Conservation (phyloP, 768 basidiomycete genomes). For the Lactarius tabidus region DNA sequence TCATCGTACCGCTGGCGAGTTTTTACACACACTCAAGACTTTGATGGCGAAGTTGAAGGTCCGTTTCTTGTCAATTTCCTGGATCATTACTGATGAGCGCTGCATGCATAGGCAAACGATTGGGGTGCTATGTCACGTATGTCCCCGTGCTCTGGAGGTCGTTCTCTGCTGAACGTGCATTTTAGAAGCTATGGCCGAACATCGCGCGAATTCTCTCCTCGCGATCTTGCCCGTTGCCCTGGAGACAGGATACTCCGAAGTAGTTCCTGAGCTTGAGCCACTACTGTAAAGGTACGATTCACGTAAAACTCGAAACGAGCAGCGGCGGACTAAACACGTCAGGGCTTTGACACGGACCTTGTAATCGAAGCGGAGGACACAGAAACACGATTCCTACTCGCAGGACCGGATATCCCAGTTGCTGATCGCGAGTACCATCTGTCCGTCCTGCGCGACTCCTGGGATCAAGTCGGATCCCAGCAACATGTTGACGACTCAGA, state of each 20-base stretch:
- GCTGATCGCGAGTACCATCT: slow-evolving; percentile 30
- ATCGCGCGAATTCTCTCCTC: slow-evolving; percentile 38
- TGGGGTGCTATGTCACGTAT: slow-evolving; percentile 62
- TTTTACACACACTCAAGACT: slow-evolving; percentile 55
- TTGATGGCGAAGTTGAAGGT: slow-evolving; percentile 69
- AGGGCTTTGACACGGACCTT: slow-evolving; percentile 51
- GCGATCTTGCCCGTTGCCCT: slow-evolving; percentile 45
- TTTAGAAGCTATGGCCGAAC: slow-evolving; percentile 45
- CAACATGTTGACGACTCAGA: slow-evolving; percentile 36
- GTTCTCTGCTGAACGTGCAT: neutral
- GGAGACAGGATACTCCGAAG: slow-evolving; percentile 42
- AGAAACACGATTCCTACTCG: slow-evolving; percentile 34
- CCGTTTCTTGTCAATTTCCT: neutral
- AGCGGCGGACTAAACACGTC: neutral
- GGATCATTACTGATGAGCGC: neutral
- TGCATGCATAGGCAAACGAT: slow-evolving; percentile 47
- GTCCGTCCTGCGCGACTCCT: slow-evolving; percentile 27
- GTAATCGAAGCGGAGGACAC: slow-evolving; percentile 32
- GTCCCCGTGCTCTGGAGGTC: slow-evolving; percentile 25
- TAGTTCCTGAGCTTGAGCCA: slow-evolving; percentile 43
- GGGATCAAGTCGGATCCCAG: slow-evolving; percentile 35
- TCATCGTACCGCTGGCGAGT: slow-evolving; percentile 50
- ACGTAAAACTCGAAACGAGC: neutral
- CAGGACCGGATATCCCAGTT: slow-evolving; percentile 23
- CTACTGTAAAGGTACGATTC: slow-evolving; percentile 45